Percentiles rank a stretch among this genome's conserved stretches.
phyloP scores from a whole-genome alignment of 192 early-diverging fungal species.

The Coemansia sp. region DNA sequence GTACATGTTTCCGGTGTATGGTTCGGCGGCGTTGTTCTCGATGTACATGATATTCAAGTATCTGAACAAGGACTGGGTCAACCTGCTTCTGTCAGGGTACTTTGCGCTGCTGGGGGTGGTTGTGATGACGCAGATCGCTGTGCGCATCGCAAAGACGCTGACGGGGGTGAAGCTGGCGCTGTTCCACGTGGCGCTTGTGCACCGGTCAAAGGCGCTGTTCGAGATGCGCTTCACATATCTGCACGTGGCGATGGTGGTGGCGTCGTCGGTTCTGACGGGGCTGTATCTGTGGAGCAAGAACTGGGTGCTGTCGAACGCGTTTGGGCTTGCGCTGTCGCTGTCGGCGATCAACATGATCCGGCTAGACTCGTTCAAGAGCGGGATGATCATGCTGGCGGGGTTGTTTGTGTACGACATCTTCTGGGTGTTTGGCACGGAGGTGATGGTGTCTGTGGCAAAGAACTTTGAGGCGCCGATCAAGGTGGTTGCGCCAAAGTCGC shows the following conservation, averaged over 20 bases:
- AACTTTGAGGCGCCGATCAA: constrained; percentile 97
- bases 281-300: constrained; percentile 84
- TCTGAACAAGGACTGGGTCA: constrained; percentile 82
- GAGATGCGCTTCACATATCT: constrained; percentile 62
- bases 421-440: constrained; percentile 98
- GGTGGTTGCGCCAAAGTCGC: constrained; percentile 81
- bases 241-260: constrained; percentile 62
- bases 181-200: constrained; percentile 68
- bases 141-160: constrained; percentile 49
- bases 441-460: constrained; percentile 98
- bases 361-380: constrained; percentile 94
- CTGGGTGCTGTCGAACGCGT: constrained; percentile 89
- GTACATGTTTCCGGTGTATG: constrained; percentile 90
- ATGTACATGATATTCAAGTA: constrained; percentile 88
- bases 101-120: constrained; percentile 83
- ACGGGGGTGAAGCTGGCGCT: constrained; percentile 64
- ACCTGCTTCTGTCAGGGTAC: constrained; percentile 78
- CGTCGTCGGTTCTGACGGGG: constrained; percentile 63
- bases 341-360: constrained; percentile 84
- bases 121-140: constrained; percentile 68
- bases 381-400: constrained; percentile 88
- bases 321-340: constrained; percentile 84
- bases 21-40: constrained; percentile 75
- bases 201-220: constrained; percentile 23
- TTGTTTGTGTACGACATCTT: constrained; percentile 97